These are phyloP conservation scores for Tremella mesenterica DNA, from an alignment of 768 basidiomycete species.

Conservation along the genomic window DNA sequence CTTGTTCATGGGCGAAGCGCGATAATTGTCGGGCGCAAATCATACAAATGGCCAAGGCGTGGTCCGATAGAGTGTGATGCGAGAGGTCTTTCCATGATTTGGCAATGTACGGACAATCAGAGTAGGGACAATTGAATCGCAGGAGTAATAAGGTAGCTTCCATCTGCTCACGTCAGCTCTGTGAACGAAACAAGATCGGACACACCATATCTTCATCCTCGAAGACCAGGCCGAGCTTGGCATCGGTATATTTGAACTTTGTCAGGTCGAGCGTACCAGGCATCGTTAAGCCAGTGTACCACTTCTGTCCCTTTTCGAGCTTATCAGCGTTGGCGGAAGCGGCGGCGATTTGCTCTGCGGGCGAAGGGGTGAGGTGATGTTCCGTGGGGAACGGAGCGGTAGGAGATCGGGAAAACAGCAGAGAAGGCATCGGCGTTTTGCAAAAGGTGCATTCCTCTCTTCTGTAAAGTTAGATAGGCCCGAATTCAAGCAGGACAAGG, in stretches of 20 bases:
- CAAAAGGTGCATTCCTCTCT: conserved; percentile 90
- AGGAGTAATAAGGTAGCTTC: conserved; percentile 84
- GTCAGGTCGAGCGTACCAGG: conserved; percentile 36
- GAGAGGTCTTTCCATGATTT: conserved; percentile 85
- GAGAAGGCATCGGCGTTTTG: conserved; percentile 50
- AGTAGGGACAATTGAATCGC: conserved; percentile 86
- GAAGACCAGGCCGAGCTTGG: conserved; percentile 63
- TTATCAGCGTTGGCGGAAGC: conserved; percentile 27
- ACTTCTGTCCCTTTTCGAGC: conserved; percentile 24
- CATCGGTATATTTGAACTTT: conserved; percentile 35
- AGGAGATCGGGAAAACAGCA: conserved; percentile 38
- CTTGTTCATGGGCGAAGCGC: conserved; percentile 91
- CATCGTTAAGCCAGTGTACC: conserved; percentile 26
- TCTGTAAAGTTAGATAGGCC: conserved; percentile 28
- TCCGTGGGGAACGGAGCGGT: conserved; percentile 32
- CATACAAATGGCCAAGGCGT: conserved; percentile 75
- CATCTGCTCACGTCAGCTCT: conserved; percentile 51
- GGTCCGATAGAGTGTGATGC: conserved; percentile 66
- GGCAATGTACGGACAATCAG: conserved; percentile 71
- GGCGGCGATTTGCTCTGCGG: conserved; percentile 25
- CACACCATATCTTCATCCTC: conserved; percentile 62
- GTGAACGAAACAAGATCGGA: neutral
- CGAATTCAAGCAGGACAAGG: neutral
- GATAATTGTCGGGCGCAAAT: conserved; percentile 83
- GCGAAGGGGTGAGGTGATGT: conserved; percentile 22